Conservation (phyloP, 2,329 filamentous ascomycete species). For the Pochonia chlamydosporia region DNA sequence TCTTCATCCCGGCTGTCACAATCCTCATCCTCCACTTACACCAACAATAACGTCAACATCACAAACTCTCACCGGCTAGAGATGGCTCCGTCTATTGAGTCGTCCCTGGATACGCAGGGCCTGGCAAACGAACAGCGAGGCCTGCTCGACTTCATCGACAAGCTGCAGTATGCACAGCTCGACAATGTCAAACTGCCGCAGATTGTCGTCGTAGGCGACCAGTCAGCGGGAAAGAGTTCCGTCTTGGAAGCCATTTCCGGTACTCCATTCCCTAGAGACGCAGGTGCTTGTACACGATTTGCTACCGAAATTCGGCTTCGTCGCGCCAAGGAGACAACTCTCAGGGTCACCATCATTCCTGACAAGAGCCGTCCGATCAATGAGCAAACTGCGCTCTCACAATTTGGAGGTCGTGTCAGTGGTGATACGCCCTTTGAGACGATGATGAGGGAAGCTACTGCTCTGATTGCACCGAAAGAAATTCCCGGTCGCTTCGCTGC, state of each 20-base stretch:
- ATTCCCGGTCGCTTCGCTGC: slow-evolving; percentile 45
- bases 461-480: slow-evolving; percentile 44
- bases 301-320: slow-evolving; percentile 55
- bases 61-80: slow-evolving; percentile 14
- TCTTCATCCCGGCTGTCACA: not conserved
- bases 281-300: slow-evolving; percentile 56
- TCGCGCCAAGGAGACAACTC: slow-evolving; percentile 34
- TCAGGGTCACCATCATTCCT: slow-evolving; percentile 50
- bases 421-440: slow-evolving; percentile 40
- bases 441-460: slow-evolving; percentile 45
- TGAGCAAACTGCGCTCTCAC: slow-evolving; percentile 41
- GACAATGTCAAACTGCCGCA: slow-evolving; percentile 51
- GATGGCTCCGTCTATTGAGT: slow-evolving; percentile 38
- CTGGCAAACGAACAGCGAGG: slow-evolving; percentile 49
- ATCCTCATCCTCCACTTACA: not conserved
- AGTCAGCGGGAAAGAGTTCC: slow-evolving; percentile 59
- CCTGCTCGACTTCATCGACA: slow-evolving; percentile 52
- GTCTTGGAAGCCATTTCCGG: slow-evolving; percentile 59
- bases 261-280: slow-evolving; percentile 54
- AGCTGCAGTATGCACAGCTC: slow-evolving; percentile 47
- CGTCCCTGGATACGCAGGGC: slow-evolving; percentile 42
- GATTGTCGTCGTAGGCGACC: slow-evolving; percentile 59
- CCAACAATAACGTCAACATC: not conserved
- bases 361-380: slow-evolving; percentile 40
- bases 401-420: slow-evolving; percentile 42